phyloP scores from a whole-genome alignment of 306 rosid species.

The Fagus sylvatica region DNA sequence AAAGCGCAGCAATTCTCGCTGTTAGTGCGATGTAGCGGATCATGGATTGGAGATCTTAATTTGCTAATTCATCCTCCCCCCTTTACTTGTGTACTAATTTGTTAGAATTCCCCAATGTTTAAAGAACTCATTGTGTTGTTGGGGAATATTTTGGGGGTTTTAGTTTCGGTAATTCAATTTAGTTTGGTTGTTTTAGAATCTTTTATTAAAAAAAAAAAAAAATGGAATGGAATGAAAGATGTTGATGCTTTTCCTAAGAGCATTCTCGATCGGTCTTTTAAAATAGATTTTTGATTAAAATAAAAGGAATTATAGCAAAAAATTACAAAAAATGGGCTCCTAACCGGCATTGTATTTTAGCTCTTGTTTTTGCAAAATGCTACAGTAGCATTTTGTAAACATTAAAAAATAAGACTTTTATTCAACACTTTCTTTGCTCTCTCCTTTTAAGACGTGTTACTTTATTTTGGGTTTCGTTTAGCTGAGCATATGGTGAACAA shows the following conservation, averaged over 20 bases:
- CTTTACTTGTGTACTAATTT: not conserved
- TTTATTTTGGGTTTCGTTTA: no score
- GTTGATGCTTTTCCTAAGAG: not conserved
- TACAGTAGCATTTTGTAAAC: no score
- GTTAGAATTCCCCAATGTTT: not conserved
- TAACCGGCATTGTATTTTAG: no score
- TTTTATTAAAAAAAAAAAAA: not conserved
- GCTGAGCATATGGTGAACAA: no score
- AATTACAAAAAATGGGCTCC: no score
- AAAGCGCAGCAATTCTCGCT: conserved; percentile 52
- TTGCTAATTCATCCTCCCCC: not conserved
- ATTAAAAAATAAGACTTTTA: no score
- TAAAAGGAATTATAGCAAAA: no score
- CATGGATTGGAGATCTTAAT: not conserved
- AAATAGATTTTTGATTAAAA: no score
- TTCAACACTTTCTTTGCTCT: no score
- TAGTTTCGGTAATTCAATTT: not conserved
- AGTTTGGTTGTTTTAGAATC: not conserved
- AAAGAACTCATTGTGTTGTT: not conserved
- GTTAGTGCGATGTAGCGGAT: conserved; percentile 34
- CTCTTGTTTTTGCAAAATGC: no score
- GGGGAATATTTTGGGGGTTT: not conserved
- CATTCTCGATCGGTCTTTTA: no score
- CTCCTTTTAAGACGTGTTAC: no score
- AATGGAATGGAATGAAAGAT: not conserved